These are phyloP conservation scores for Allium sativum DNA, from an alignment of 106 monocot genomes.

Conservation along the genomic window DNA sequence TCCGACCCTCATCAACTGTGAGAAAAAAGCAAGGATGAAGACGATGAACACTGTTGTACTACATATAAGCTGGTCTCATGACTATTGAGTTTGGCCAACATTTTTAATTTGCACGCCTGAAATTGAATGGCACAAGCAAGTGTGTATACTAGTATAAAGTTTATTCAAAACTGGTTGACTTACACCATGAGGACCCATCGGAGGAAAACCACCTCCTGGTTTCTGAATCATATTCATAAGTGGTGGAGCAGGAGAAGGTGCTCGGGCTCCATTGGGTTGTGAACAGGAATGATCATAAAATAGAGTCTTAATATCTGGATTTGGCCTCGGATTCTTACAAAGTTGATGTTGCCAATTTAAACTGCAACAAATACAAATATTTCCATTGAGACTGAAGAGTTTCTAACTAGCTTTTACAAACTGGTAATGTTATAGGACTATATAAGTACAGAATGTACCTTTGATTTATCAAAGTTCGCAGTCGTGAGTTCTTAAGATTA, in stretches of 20 bases:
- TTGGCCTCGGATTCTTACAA: slow-evolving; percentile 51
- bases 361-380: slow-evolving; percentile 11
- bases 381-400: too few species aligned
- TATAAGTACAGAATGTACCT: slow-evolving; percentile 13
- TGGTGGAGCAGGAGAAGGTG: slow-evolving; percentile 31
- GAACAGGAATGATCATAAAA: slow-evolving; percentile 60
- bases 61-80: too few species aligned
- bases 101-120: too few species aligned
- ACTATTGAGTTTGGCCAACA: too few species aligned
- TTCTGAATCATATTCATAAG: slow-evolving; percentile 27
- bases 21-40: too few species aligned
- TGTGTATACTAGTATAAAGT: too few species aligned
- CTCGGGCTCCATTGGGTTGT: slow-evolving; percentile 43
- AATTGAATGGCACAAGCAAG: too few species aligned
- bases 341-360: slow-evolving; percentile 67
- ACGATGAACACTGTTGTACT: too few species aligned
- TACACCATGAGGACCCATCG: slow-evolving; percentile 26
- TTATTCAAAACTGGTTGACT: not conserved
- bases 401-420: too few species aligned
- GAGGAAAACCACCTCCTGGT: slow-evolving; percentile 39
- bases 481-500: slow-evolving; percentile 31
- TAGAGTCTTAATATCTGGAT: slow-evolving; percentile 54
- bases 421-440: too few species aligned
- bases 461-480: slow-evolving; percentile 45
- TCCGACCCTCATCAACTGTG: too few species aligned